Evolutionary conservation across 768 basidiomycete species (phyloP).

Genomic region (Leccinellum albellum): DNA sequence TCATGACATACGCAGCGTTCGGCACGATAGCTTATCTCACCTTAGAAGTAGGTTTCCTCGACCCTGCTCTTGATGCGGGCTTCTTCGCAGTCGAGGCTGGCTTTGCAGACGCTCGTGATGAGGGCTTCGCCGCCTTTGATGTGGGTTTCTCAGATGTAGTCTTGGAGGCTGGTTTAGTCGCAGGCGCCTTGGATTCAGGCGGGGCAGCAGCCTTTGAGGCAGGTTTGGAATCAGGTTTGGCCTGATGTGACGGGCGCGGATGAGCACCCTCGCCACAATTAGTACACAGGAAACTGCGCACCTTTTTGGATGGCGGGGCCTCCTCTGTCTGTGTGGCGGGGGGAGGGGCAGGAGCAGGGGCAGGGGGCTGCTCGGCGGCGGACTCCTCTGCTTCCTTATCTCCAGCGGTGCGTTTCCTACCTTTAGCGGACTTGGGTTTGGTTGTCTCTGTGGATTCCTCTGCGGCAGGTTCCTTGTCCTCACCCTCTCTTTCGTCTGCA

Average conservation of each 20-base stretch:
- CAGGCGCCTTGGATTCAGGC: conserved; percentile 33
- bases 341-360: conserved; percentile 34
- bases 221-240: conserved; percentile 40
- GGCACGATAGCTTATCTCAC: conserved; percentile 24
- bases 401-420: conserved; percentile 51
- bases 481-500: conserved; percentile 43
- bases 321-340: conserved; percentile 36
- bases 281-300: conserved; percentile 20
- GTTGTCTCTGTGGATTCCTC: conserved; percentile 29
- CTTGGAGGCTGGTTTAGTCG: conserved; percentile 30
- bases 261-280: not conserved
- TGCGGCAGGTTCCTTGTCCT: conserved; percentile 34
- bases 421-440: conserved; percentile 45
- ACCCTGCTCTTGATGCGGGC: conserved; percentile 55
- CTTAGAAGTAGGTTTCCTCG: conserved; percentile 66
- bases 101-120: conserved; percentile 38
- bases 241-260: conserved; percentile 25
- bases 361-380: conserved; percentile 22
- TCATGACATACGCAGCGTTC: not conserved
- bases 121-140: conserved; percentile 38
- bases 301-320: conserved; percentile 65
- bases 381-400: conserved; percentile 39
- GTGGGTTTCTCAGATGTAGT: conserved; percentile 39
- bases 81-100: conserved; percentile 46
- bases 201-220: conserved; percentile 27